These are phyloP conservation scores for Cenchrus purpureus DNA, from an alignment of 176 grass and related monocot species.

Conservation along the genomic window DNA sequence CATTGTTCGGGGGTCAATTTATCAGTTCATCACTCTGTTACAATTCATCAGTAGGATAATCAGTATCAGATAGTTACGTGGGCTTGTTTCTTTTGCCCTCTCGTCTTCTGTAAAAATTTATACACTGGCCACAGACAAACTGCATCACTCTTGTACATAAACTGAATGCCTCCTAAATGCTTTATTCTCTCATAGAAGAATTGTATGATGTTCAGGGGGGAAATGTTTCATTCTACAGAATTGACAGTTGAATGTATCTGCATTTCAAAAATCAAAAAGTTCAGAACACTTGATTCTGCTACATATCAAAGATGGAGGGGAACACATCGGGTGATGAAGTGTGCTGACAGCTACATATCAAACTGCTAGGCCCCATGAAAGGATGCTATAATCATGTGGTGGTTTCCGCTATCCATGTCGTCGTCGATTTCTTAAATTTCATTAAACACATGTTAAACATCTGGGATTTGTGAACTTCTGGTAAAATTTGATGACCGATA, in stretches of 20 bases:
- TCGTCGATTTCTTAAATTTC: background rate
- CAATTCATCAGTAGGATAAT: background rate
- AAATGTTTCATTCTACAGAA: background rate
- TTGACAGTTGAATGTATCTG: background rate
- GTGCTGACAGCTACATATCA: constrained; percentile 4
- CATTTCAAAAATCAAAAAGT: background rate
- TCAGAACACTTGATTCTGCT: background rate
- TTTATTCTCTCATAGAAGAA: background rate
- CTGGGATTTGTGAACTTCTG: background rate
- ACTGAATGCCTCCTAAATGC: constrained; percentile 20
- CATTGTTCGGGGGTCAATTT: constrained; percentile 32
- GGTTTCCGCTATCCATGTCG: background rate
- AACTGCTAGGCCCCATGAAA: background rate
- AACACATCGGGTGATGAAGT: background rate
- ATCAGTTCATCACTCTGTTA: background rate
- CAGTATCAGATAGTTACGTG: background rate
- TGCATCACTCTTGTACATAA: constrained; percentile 52
- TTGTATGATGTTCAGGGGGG: background rate
- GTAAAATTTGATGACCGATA: background rate
- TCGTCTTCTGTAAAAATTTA: constrained; percentile 38
- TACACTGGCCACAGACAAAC: background rate
- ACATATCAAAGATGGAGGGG: background rate
- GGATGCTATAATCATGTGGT: background rate
- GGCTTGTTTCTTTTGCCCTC: constrained; percentile 29
- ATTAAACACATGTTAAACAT: background rate